These are phyloP conservation scores for Aspergillus aculeatinus DNA, from an alignment of 2,329 filamentous ascomycete species.

Conservation along the genomic window DNA sequence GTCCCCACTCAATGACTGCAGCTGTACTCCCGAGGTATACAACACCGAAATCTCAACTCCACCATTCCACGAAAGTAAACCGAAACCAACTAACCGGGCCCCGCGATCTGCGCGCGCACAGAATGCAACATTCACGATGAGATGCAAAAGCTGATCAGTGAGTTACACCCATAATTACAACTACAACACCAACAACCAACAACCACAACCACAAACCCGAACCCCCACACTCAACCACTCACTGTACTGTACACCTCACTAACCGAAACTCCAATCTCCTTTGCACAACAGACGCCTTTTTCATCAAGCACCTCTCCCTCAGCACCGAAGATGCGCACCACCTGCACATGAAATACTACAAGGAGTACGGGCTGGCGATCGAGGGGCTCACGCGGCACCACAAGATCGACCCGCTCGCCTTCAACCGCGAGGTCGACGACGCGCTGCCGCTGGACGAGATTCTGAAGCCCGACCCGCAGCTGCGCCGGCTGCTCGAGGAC, in stretches of 20 bases:
- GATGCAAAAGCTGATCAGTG: slow-evolving; percentile 78
- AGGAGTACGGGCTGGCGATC: slow-evolving; percentile 93
- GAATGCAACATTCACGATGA: slow-evolving; percentile 79
- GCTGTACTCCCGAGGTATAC: slow-evolving; percentile 78
- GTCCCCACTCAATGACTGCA: slow-evolving; percentile 24
- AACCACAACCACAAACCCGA: neutral
- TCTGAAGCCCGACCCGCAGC: slow-evolving; percentile 72
- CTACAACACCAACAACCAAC: neutral
- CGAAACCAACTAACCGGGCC: too few species aligned
- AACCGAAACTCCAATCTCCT: too few species aligned
- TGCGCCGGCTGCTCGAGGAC: slow-evolving; percentile 74
- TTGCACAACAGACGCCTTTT: slow-evolving; percentile 54
- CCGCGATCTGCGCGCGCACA: slow-evolving; percentile 30
- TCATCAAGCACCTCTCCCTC: slow-evolving; percentile 69
- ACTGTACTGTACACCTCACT: too few species aligned
- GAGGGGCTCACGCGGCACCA: slow-evolving; percentile 92
- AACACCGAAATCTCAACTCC: slow-evolving; percentile 25
- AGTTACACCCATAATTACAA: slow-evolving; percentile 20
- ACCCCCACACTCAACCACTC: neutral
- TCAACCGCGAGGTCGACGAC: slow-evolving; percentile 93
- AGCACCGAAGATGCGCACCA: slow-evolving; percentile 74
- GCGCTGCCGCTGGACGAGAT: slow-evolving; percentile 83
- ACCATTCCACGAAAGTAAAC: too few species aligned
- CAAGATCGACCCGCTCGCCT: slow-evolving; percentile 90
- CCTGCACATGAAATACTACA: slow-evolving; percentile 90